Conservation (phyloP, 139 green algal genomes). For the Chlamydomonas urium region DNA sequence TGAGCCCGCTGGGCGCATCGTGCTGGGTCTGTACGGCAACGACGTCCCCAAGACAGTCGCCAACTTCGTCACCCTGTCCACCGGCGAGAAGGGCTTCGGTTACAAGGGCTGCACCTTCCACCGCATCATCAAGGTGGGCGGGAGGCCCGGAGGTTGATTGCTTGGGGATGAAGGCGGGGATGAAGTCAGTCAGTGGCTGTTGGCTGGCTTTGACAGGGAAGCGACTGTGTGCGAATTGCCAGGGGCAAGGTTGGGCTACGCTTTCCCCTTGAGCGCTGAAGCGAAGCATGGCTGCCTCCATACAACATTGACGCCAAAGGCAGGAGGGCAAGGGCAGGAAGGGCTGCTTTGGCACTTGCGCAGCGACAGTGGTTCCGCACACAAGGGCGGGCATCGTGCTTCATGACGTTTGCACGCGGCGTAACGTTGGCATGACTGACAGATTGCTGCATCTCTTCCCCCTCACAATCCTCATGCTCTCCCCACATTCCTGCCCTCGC, state of each 20-base stretch:
- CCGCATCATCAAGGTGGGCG: slow-evolving; percentile 34
- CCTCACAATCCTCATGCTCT: background rate
- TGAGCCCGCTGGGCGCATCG: slow-evolving; percentile 70
- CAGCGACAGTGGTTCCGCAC: background rate
- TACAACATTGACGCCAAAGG: background rate
- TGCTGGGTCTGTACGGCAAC: slow-evolving; percentile 79
- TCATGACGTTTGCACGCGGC: background rate
- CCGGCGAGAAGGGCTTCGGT: slow-evolving; percentile 61
- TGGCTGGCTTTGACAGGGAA: too few species aligned
- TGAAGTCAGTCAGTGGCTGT: background rate
- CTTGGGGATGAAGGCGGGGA: background rate
- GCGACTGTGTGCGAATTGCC: background rate
- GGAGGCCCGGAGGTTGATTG: background rate
- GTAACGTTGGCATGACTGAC: background rate
- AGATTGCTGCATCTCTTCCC: background rate
- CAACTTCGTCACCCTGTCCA: slow-evolving; percentile 60
- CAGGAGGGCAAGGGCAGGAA: too few species aligned
- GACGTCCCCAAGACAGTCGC: slow-evolving; percentile 43
- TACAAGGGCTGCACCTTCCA: slow-evolving; percentile 58
- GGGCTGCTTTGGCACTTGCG: background rate
- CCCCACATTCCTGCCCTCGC: background rate
- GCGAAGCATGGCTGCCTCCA: background rate
- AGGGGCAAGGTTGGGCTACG: background rate
- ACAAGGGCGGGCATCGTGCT: background rate
- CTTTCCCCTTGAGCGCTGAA: background rate